Percentiles rank a stretch among this genome's conserved stretches.
Conservation (phyloP, 192 early-diverging fungal genomes). For the Spizellomyces sp. region DNA sequence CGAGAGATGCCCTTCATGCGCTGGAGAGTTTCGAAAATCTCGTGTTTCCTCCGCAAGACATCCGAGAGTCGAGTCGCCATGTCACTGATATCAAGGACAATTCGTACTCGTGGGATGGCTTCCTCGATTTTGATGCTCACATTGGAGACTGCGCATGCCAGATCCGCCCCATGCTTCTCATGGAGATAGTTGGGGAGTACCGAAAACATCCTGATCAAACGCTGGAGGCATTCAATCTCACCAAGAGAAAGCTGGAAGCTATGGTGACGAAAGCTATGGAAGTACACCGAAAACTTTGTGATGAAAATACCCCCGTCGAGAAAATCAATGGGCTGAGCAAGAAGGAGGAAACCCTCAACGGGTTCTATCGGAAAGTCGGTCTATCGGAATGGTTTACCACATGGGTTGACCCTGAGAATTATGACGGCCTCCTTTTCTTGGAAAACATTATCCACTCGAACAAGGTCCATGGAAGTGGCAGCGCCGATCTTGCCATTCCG, state of each 20-base stretch:
- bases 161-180: not conserved
- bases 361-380: not conserved
- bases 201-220: not conserved
- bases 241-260: not conserved
- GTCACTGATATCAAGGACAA: not conserved
- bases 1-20: constrained; percentile 1
- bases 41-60: not conserved
- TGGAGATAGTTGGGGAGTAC: not conserved
- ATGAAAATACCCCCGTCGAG: constrained; percentile 5
- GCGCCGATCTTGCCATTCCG: not conserved
- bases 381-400: not conserved
- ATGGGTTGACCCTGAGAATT: not conserved
- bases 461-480: not conserved
- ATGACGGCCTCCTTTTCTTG: not conserved
- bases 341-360: constrained; percentile 1
- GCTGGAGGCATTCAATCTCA: not conserved
- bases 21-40: constrained; percentile 4
- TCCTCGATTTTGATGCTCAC: constrained; percentile 5
- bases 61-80: not conserved
- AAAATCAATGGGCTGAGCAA: not conserved
- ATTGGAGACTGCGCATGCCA: constrained; percentile 6
- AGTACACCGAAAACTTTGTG: constrained; percentile 1
- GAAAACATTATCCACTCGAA: not conserved
- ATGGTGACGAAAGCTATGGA: not conserved
- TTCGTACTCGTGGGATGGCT: not conserved